Base-by-base conservation (phyloP, 2,329 filamentous ascomycete species). In the Massarina eburnea region DNA sequence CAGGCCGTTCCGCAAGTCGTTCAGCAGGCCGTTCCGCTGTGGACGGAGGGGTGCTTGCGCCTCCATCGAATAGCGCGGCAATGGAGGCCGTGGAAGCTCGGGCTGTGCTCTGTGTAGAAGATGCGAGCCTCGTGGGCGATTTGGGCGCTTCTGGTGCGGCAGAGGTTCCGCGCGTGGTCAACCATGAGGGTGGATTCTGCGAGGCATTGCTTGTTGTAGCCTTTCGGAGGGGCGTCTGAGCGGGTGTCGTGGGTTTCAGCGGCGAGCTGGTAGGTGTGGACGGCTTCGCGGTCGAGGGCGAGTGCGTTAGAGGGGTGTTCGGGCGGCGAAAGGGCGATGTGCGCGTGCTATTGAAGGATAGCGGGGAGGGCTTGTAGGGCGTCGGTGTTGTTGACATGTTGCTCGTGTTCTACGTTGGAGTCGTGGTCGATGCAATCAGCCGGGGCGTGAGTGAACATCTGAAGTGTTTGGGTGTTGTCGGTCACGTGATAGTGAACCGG, bases 251-350 rank as follows among this genome's bases (percentile, higher is more conserved):
- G 1, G 65, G 66, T 48, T 75, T 74, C 12, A 71, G 61, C 17
- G 71, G 72, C 30, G 73, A 75, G 38, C 58, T 63, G 38, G 58
- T 68, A 4, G 72, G 70, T 10, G 72, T 73, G n/a, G 62, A 60
- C 21, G 65, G 67, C 14, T 67, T 61, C 10, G 72, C 58, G 17
- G 70, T 68, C 1, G 71, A 71, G 3, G 71, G 70, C 17, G 72
- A 73, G 38, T 53, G 53, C 18, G 58, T 49, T 21, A 67, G 56
- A 34, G 72, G 70, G 41, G 73, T 72, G 48, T 70, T 70, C 14
- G 72, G 68, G 21, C 73, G 66, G 46, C 71, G 66, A 54, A 76
- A 76, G 34, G 73, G 73, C 45, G 73, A 76, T 37, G 71, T 66
- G 51, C 73, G 71, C 14, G 68, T 64, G 57, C 68, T 71, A 55